Evolutionary conservation across 2,329 filamentous ascomycete genomes (phyloP).

Genomic region (Mycocentrospora acerina): DNA sequence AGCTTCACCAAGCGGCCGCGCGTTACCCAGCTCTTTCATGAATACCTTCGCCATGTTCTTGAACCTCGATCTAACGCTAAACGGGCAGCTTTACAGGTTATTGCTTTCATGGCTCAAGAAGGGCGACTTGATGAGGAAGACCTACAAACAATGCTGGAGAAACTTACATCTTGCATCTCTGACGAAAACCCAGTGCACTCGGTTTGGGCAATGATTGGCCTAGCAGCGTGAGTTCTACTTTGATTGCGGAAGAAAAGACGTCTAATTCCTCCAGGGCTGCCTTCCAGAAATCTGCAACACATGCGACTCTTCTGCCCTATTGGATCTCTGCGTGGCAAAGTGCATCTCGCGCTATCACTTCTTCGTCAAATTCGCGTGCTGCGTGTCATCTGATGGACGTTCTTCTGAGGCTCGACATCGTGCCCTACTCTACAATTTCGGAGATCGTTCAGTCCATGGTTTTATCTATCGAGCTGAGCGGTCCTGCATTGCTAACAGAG

Average conservation of each 20-base stretch:
- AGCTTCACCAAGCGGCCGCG: constrained; percentile 41
- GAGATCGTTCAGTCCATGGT: constrained; percentile 73
- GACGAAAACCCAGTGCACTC: constrained; percentile 66
- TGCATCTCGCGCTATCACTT: constrained; percentile 68
- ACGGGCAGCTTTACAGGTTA: constrained; percentile 56
- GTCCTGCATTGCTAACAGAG: constrained; percentile 77
- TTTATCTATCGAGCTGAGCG: constrained; percentile 75
- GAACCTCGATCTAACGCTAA: constrained; percentile 40
- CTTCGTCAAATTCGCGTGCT: constrained; percentile 70
- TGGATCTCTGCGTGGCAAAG: constrained; percentile 80
- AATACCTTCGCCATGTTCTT: constrained; percentile 43
- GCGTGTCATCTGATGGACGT: constrained; percentile 72
- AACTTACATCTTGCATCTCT: constrained; percentile 60
- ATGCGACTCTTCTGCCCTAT: constrained; percentile 41
- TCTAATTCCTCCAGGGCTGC: constrained; percentile 26
- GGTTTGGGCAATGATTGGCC: constrained; percentile 84
- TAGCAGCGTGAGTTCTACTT: constrained; percentile 64
- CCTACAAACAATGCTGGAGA: constrained; percentile 57
- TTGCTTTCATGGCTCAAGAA: constrained; percentile 52
- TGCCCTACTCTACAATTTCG: constrained; percentile 67
- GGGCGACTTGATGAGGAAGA: constrained; percentile 50
- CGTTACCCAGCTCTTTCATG: constrained; percentile 40
- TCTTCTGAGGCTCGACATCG: constrained; percentile 65
- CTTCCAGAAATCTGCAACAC: constrained; percentile 28
- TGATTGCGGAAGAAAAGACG: constrained; percentile 1